Base-by-base conservation (phyloP, 2,329 filamentous ascomycete genomes). In the Pyricularia grisea region DNA sequence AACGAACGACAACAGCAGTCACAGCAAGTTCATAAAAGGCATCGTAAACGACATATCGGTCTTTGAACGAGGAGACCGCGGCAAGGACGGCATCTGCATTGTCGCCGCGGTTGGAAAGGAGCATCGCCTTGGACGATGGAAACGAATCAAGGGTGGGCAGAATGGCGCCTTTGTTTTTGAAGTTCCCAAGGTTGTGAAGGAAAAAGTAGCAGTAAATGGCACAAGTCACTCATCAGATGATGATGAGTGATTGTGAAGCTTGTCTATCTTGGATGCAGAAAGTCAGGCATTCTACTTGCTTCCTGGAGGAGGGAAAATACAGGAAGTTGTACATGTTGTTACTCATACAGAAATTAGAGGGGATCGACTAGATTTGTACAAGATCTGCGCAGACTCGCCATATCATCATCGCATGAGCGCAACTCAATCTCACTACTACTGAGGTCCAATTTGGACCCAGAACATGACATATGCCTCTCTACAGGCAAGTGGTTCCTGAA, bases 131-230 rank as follows among this genome's bases (percentile, higher is more conserved):
- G 95, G 93, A 4, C 85, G 92, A 71, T 98, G 93, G 93, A 90
- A 90, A 79, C 85, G 85, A 69, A 78, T 84, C 28, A 78, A 79
- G 65, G 82, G 81, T 9, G 92, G 88, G 4, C 90, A 89, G 72
- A 97, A 97, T 76, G 92, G 92, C 7, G 92, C 91, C n/a, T 86
- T 95, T 28, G 85, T 97, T 11, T 96, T 97, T 76, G 93, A 97
- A 77, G 87, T 97, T 42, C 87, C 91, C 17, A 82, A 80, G 74
- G 73, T 80, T 73, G 74, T 74, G 64, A 63, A 68, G 67, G 67
- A 67, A 36, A 60, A 67, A 3, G 10, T 55, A n/a, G 23, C 42
- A 20, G 23, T 30, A 28, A 58, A 58, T 33, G 42, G 42, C 14
- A 17, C 42, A 12, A 23, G 55, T 27, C 25, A 67, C 42, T 23